phyloP scores from a whole-genome alignment of 495 filamentous ascomycete species.

The Penicillium antarcticum region DNA sequence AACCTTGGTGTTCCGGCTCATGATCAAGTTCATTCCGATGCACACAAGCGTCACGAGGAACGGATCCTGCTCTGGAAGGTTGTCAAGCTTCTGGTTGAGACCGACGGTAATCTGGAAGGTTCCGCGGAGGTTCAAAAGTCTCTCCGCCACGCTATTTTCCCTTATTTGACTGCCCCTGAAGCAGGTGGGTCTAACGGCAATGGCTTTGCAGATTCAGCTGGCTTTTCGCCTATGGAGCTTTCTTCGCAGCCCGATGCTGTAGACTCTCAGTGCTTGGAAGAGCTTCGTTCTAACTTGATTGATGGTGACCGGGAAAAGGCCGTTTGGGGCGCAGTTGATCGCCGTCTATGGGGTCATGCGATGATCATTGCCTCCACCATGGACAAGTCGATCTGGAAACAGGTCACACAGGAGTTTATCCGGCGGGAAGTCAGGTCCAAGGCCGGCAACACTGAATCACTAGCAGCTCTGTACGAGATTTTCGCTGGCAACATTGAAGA shows the following conservation, averaged over 20 bases:
- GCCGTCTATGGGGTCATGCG: conserved; percentile 92
- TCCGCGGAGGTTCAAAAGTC: conserved; percentile 68
- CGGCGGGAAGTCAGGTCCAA: conserved; percentile 82
- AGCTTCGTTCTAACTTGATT: conserved; percentile 68
- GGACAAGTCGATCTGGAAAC: conserved; percentile 71
- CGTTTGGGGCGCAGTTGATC: conserved; percentile 91
- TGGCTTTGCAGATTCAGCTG: conserved; percentile 21
- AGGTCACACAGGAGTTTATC: conserved; percentile 91
- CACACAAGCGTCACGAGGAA: conserved; percentile 72
- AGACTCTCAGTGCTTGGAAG: conserved; percentile 63
- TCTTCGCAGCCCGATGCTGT: conserved; percentile 54
- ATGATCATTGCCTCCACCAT: conserved; percentile 84
- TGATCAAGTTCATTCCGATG: conserved; percentile 48
- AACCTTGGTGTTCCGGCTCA: conserved; percentile 49
- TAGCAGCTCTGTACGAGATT: conserved; percentile 87
- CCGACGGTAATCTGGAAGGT: conserved; percentile 81
- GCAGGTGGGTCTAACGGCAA: conserved; percentile 26
- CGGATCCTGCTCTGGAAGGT: conserved; percentile 87
- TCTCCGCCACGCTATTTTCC: conserved; percentile 69
- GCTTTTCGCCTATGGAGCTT: conserved; percentile 24
- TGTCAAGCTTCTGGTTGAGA: conserved; percentile 72
- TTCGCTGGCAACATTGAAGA: conserved; percentile 94
- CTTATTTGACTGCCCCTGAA: conserved; percentile 45
- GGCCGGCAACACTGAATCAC: conserved; percentile 72
- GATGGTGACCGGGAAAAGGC: conserved; percentile 85